Evolutionary conservation across 2,329 filamentous ascomycete species (phyloP), one percentile per base, ranked within the genome.

Genomic region (Phyllosticta citribraziliensis): DNA sequence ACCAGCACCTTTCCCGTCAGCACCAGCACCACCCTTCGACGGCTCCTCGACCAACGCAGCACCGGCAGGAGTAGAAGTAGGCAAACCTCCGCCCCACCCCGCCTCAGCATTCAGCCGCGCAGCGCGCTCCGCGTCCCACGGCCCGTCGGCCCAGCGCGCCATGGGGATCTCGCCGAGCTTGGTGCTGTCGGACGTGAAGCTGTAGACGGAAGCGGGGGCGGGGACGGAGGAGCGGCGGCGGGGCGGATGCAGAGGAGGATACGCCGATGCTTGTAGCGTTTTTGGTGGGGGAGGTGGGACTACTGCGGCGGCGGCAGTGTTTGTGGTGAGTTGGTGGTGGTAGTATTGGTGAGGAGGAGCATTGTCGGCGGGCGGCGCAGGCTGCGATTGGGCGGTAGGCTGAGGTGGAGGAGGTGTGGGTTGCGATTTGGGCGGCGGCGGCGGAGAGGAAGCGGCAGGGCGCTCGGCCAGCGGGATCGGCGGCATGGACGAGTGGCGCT

Each of bases 131-230:
- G 73, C 75, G 59, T 79, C 74, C 60, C 70, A 78, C 5, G 76
- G 75, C 59, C 33, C 33, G 63, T 52, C 69, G 0, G 70, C 69
- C 78, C 78, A 79, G 55, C 73, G 72, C 47, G 73, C 70, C 67
- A 77, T 67, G 4, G 78, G 77, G 5, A 80, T 79, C 64, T 79
- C 78, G 52, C 78, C 78, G 9, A 80, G 68, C 66, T 78, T 78
- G 3, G 78, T 80, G 66, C 75, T 76, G 20, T 74, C 74, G 11
- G 75, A 76, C 5, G 75, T 73, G 60, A 78, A 73, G 1, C 76
- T 78, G 60, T 76, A 76, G 47, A 69, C 71, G 9, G 73, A 77
- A 6, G 70, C 33, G 73, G 2, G 74, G 58, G 56, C 73, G 73
- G 52, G 75, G 72, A 9, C 69, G 63, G 60, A 70, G 66, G 25